Evolutionary conservation across 2,329 filamentous ascomycete genomes (phyloP), one percentile per base, ranked within the genome.

Genomic region (Colletotrichum siamense): DNA sequence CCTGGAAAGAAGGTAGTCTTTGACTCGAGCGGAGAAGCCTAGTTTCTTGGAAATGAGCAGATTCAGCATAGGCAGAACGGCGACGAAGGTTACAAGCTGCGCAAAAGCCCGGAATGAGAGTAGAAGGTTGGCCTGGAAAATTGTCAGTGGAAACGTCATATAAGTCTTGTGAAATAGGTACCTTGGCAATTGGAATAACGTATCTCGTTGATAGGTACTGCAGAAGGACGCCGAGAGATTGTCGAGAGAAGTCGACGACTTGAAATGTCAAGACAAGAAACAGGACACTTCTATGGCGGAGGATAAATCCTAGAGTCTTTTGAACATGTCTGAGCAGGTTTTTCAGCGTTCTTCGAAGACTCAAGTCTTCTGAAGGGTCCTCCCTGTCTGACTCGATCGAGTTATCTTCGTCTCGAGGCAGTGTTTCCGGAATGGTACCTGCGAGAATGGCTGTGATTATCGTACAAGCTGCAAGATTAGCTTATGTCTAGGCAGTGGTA

Each of bases 401-500:
- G 39, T 44, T 6, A 10, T 10, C 39, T 44, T 44, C 39, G 39
- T 1, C 18, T n/a, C 5, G 18, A n/a, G 18, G 18, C 18, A 44
- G 3, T n/a, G 16, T 44, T 44, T 44, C 39, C 9, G 18, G 18
- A 8, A 44, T n/a, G 9, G 39, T 44, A 44, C 39, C 39, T 44
- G 39, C 18, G 39, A 44, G 39, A 44, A n/a, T 4, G 39, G 18
- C 39, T 3, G 39, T 44, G 39, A n/a, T 44, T 1, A 44, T 44
- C 18, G 16, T 44, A 12, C 39, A 44, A 2, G 39, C 39, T 44
- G 39, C 8, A 44, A n/a, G 2, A n/a, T 44, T n/a, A 44, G 18
- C 18, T 44, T 0, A n/a, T 8, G 0, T 44, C 39, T 44, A 44
- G 39, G 0, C 1, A n/a, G 9, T 3, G 8, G 39, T 44, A 1